A percentile compares a stretch with the other conserved stretches of the same genome.
These are phyloP conservation scores for Centella asiatica DNA, from an alignment of 129 eudicot species.

Conservation along the genomic window DNA sequence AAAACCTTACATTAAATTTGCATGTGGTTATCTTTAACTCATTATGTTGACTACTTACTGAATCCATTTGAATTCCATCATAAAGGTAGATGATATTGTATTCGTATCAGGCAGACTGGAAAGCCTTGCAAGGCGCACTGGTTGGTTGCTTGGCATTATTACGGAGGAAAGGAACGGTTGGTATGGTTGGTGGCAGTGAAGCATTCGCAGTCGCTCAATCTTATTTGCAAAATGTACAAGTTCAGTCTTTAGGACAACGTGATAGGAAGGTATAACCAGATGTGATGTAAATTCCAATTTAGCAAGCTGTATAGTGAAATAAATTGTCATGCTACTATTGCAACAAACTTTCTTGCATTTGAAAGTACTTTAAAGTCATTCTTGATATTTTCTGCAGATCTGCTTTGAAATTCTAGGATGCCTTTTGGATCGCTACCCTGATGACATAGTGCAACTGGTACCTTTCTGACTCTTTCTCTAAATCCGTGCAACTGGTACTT, in stretches of 20 bases:
- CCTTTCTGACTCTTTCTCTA: neutral
- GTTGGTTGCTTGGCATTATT: slow-evolving; percentile 83
- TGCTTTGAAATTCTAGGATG: slow-evolving; percentile 77
- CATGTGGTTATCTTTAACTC: neutral
- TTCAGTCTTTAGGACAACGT: slow-evolving; percentile 84
- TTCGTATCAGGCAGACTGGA: slow-evolving; percentile 85
- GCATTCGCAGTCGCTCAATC: slow-evolving; percentile 59
- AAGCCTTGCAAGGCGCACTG: slow-evolving; percentile 87
- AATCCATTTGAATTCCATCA: neutral
- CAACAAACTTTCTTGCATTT: slow-evolving; percentile 7
- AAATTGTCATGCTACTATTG: slow-evolving; percentile 3
- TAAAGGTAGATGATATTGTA: slow-evolving; percentile 22
- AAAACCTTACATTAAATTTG: neutral
- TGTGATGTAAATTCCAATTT: neutral
- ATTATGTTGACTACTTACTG: neutral
- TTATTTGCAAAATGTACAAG: slow-evolving; percentile 60
- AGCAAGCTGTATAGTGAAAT: too few relatives aligned
- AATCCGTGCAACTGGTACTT: neutral
- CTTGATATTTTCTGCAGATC: slow-evolving; percentile 45
- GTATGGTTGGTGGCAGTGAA: slow-evolving; percentile 40
- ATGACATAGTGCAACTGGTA: slow-evolving; percentile 48
- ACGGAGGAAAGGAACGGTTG: slow-evolving; percentile 66
- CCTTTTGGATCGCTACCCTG: slow-evolving; percentile 56
- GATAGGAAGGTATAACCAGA: slow-evolving; percentile 69
- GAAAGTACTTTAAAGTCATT: neutral